These are phyloP conservation scores for Aspergillus calidoustus DNA, from an alignment of 2,329 filamentous ascomycete species.

Conservation along the genomic window DNA sequence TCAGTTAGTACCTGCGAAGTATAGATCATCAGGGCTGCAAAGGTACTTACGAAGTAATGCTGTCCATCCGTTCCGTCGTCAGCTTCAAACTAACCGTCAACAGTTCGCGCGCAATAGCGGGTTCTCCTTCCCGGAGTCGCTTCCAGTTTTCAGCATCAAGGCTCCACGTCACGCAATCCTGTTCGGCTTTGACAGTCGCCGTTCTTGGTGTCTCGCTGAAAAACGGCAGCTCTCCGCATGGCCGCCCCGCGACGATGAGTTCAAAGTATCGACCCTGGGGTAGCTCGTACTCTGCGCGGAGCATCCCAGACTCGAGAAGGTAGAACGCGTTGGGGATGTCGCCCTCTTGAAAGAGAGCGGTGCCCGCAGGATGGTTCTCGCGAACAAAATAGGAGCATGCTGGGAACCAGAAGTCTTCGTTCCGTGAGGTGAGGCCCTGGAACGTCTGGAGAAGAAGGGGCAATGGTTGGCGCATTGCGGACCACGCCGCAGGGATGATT, in stretches of 20 bases:
- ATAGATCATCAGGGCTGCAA: neutral
- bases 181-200: constrained; percentile 82
- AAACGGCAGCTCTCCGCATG: constrained; percentile 94
- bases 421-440: constrained; percentile 79
- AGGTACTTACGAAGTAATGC: constrained; percentile 61
- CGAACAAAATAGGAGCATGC: constrained; percentile 75
- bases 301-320: constrained; percentile 83
- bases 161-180: constrained; percentile 80
- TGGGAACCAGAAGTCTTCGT: constrained; percentile 95
- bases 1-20: constrained; percentile 11
- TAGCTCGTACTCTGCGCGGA: constrained; percentile 87
- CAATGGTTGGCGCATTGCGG: constrained; percentile 85
- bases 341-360: constrained; percentile 76
- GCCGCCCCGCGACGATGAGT: constrained; percentile 90
- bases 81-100: constrained; percentile 87
- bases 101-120: constrained; percentile 80
- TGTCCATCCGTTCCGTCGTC: constrained; percentile 89
- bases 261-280: constrained; percentile 89
- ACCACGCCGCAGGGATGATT: constrained; percentile 69
- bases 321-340: constrained; percentile 84
- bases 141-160: constrained; percentile 75
- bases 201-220: constrained; percentile 89
- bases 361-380: constrained; percentile 69
- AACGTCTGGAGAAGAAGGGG: constrained; percentile 95
- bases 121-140: constrained; percentile 71